Conservation (phyloP, 2,329 filamentous ascomycete genomes). For the Sodiomyces alkalinus region DNA sequence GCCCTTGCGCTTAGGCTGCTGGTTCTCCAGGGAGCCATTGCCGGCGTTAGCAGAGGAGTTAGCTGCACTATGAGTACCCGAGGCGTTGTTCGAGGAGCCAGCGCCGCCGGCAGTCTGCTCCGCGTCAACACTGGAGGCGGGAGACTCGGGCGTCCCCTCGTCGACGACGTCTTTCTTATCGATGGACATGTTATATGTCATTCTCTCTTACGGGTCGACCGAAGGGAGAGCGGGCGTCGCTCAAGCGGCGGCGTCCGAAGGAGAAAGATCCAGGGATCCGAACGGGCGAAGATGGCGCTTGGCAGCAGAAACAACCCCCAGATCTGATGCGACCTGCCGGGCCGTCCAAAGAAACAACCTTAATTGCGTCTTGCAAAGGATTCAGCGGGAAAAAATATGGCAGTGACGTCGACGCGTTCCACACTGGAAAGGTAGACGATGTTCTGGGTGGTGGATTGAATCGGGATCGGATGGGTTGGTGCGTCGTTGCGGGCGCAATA, state of each 20-base stretch:
- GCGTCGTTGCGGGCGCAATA: slow-evolving; percentile 20
- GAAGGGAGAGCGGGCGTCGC: neutral
- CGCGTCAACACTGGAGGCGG: slow-evolving; percentile 43
- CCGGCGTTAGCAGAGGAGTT: slow-evolving; percentile 14
- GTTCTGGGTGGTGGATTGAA: slow-evolving; percentile 11
- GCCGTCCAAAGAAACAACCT: slow-evolving; percentile 12
- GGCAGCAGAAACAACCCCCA: slow-evolving; percentile 4
- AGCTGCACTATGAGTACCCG: slow-evolving; percentile 12
- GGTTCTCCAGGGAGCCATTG: slow-evolving; percentile 31
- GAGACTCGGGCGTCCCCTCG: slow-evolving; percentile 47
- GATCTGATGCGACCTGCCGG: too few relatives aligned
- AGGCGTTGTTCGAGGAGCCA: too few relatives aligned
- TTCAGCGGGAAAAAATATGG: slow-evolving; percentile 19
- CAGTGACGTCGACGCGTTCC: slow-evolving; percentile 17
- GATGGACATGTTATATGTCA: slow-evolving; percentile 55
- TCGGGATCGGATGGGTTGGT: slow-evolving; percentile 20
- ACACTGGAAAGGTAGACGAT: slow-evolving; percentile 8
- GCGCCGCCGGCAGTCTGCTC: slow-evolving; percentile 22
- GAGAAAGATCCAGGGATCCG: slow-evolving; percentile 5
- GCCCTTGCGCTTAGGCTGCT: slow-evolving; percentile 85
- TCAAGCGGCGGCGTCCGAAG: slow-evolving; percentile 24
- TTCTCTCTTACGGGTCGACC: slow-evolving; percentile 18
- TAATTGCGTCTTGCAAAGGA: too few relatives aligned
- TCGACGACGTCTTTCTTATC: slow-evolving; percentile 41
- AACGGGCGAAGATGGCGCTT: slow-evolving; percentile 3